Base-by-base conservation (phyloP, 1,284 basidiomycete genomes). In the Trichosporon ovoides region DNA sequence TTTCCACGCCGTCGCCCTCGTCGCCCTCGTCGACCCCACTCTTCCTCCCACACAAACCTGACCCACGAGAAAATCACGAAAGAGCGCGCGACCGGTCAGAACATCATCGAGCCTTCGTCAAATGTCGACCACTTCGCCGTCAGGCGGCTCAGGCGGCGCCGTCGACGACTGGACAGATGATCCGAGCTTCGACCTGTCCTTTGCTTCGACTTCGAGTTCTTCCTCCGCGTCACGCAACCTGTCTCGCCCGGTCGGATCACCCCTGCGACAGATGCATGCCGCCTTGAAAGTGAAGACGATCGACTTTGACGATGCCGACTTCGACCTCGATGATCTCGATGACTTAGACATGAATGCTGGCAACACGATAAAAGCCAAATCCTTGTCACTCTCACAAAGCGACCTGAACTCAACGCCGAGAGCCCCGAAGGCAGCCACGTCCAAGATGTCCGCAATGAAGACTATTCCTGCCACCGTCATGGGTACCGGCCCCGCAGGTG, bases 111-210 rank as follows among this genome's bases (percentile, higher is more conserved):
- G 2, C 9, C 6, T 3, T 4, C 22, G 7, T 48, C n/a, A 22
- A 48, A 48, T 48, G 43, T 28, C 43, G 22, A 28, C 24, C 16
- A 48, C 24, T 31, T 16, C 43, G 43, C 43, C 43, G 1, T 48
- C 28, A 31, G 43, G 43, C 43, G 43, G 43, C 43, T 48, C 43
- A 14, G 40, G 40, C 43, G 43, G 43, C 43, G 24, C 43, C 16
- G 43, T 31, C 4, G 73, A 75, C 38, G 70, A 75, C 61, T 75
- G 73, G 73, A 62, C 66, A 7, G 68, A 75, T 28, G 71, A 74
- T 50, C 66, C 67, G 6, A 72, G 71, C 12, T 75, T 75, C 55
- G 69, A 73, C 50, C 52, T 74, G 14, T 52, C 58, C n/a, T 43
- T 22, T 54, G 64, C 67, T 20, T 61, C 62, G 1, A 53, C 55